Base-by-base conservation (phyloP, 768 basidiomycete genomes). In the Gymnopilus dilepis region DNA sequence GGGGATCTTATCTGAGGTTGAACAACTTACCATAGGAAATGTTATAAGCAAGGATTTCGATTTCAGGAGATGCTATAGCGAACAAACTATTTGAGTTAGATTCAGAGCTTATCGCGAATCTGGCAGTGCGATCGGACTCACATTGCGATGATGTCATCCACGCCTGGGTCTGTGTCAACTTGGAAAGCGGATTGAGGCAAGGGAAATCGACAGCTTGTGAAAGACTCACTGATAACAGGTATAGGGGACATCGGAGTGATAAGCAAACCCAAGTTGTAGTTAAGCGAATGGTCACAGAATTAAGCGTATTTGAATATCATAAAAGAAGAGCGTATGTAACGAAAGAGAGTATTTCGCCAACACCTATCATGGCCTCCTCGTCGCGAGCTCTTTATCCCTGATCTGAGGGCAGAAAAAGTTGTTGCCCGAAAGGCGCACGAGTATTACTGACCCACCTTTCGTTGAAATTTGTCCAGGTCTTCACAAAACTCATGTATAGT, bases 161-260 rank as follows among this genome's bases (percentile, higher is more conserved):
- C 88, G 33, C 94, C 94, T 6, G 93, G 91, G 70, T 95, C 93
- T 26, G 91, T 91, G 66, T 94, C 92, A 68, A 93, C 91, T 93
- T 37, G 34, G 67, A 37, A 33, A 41, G 56, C 26, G 33, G 7
- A 38, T 34, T 59, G 15, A 51, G 13, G 21, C 7, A 28, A 37
- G 19, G 12, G 21, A 22, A n/a, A 52, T 22, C 26, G 45, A 52
- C 19, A 38, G 33, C 21, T 8, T 41, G 42, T 47, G 19, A 4
- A 30, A 30, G 6, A 69, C 86, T 76, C 66, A 91, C 90, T 91
- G 65, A 92, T 91, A 43, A 90, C 86, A 8, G 87, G 86, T 3
- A 78, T 84, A 85, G 88, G 89, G 88, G 86, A 89, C 88, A 86
- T 86, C 88, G 86, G 82, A 86, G 80, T 81, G 72, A 66, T 86